These are phyloP conservation scores for Reticulascus tulasneorum DNA, from an alignment of 2,329 filamentous ascomycete species.

Conservation along the genomic window DNA sequence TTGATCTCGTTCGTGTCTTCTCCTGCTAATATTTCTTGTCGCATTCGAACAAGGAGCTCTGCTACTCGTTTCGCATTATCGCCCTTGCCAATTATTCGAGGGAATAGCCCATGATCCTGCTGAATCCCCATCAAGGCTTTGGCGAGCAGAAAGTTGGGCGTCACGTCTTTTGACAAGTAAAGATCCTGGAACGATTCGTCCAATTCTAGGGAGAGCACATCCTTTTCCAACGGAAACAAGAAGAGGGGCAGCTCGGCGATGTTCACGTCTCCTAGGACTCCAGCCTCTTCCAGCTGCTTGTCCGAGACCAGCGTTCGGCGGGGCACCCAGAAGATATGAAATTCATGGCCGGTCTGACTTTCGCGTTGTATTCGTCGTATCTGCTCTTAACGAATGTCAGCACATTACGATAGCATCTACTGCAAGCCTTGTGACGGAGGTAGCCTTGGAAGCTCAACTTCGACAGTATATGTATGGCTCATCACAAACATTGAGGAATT, in stretches of 20 bases:
- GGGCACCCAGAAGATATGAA: slow-evolving; percentile 94
- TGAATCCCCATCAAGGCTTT: slow-evolving; percentile 94
- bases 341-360: slow-evolving; percentile 88
- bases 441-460: slow-evolving; percentile 39
- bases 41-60: slow-evolving; percentile 84
- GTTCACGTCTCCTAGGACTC: slow-evolving; percentile 87
- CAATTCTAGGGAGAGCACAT: slow-evolving; percentile 86
- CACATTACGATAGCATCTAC: slow-evolving; percentile 46
- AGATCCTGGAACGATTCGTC: slow-evolving; percentile 83
- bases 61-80: slow-evolving; percentile 88
- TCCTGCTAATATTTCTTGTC: slow-evolving; percentile 79
- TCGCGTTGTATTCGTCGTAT: slow-evolving; percentile 86
- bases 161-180: slow-evolving; percentile 86
- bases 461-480: slow-evolving; percentile 13
- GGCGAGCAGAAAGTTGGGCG: slow-evolving; percentile 82
- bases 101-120: slow-evolving; percentile 87
- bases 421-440: slow-evolving; percentile 23
- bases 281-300: slow-evolving; percentile 85
- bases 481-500: slow-evolving; percentile 9
- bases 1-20: slow-evolving; percentile 64
- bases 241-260: slow-evolving; percentile 82
- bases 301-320: slow-evolving; percentile 88
- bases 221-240: slow-evolving; percentile 88
- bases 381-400: slow-evolving; percentile 59
- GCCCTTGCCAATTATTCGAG: slow-evolving; percentile 90